phyloP scores from a whole-genome alignment of 2,329 filamentous ascomycete genomes.

The Dryadomyces quercivorus region DNA sequence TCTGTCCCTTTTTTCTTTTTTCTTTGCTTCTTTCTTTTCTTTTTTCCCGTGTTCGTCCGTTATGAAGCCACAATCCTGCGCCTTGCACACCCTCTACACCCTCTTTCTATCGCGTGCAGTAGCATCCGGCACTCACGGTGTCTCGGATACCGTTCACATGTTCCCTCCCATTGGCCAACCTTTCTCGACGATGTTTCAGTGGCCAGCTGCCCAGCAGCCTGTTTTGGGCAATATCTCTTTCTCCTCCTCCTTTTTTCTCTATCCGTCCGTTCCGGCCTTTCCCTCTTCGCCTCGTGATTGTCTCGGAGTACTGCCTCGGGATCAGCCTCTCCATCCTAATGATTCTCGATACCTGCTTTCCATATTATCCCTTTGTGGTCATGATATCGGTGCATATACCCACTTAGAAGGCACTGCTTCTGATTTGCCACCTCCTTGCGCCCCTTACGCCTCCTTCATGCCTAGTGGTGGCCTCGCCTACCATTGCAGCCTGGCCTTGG shows the following conservation, averaged over 20 bases:
- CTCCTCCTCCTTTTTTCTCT: background rate
- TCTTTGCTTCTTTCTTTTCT: background rate
- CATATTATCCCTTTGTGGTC: too few species aligned
- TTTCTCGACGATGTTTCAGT: background rate
- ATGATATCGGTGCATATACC: too few species aligned
- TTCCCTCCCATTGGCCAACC: background rate
- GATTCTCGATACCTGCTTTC: too few species aligned
- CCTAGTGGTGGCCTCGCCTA: background rate
- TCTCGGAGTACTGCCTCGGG: background rate
- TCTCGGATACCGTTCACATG: background rate
- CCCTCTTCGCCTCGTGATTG: background rate
- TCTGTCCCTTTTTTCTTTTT: too few species aligned
- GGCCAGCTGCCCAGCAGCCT: background rate
- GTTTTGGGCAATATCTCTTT: background rate
- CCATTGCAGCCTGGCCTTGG: background rate
- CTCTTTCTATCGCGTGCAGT: background rate
- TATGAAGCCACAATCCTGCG: background rate
- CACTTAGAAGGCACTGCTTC: too few species aligned
- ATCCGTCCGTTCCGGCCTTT: background rate
- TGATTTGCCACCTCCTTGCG: background rate
- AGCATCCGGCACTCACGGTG: background rate
- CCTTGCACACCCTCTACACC: too few species aligned
- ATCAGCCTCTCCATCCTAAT: too few species aligned
- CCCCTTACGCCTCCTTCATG: background rate
- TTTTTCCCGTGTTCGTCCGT: background rate